Evolutionary conservation across 768 basidiomycete species (phyloP).

Genomic region (Suillus decipiens): DNA sequence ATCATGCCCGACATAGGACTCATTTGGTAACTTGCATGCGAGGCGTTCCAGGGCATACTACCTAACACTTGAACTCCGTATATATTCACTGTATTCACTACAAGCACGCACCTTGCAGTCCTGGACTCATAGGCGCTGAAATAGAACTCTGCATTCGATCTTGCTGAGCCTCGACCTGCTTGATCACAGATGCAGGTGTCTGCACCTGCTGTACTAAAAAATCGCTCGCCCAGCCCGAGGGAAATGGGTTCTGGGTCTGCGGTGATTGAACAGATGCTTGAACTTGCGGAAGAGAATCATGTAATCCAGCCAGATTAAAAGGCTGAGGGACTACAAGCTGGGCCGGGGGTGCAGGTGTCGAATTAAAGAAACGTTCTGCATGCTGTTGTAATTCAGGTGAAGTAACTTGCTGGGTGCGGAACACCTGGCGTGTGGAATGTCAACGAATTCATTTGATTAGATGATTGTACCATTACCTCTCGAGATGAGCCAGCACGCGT

Average conservation of each 20-base stretch:
- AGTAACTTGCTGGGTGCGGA: constrained; percentile 54
- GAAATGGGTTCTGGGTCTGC: constrained; percentile 23
- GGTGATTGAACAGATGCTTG: constrained; percentile 17
- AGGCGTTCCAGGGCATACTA: constrained; percentile 43
- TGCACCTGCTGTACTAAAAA: constrained; percentile 40
- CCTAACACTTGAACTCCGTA: constrained; percentile 25
- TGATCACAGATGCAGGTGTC: constrained; percentile 3
- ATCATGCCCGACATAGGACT: constrained; percentile 39
- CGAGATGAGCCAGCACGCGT: constrained; percentile 62
- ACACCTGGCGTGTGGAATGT: constrained; percentile 42
- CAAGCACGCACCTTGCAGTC: constrained; percentile 22
- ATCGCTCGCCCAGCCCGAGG: constrained; percentile 63
- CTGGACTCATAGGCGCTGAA: constrained; percentile 2
- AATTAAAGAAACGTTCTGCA: constrained; percentile 68
- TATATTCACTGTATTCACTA: not conserved
- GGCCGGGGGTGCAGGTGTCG: constrained; percentile 25
- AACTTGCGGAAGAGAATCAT: constrained; percentile 22
- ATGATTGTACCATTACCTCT: constrained; percentile 46
- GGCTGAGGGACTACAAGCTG: constrained; percentile 40
- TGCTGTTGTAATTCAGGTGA: constrained; percentile 56
- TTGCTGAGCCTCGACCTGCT: constrained; percentile 18
- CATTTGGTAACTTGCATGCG: constrained; percentile 39
- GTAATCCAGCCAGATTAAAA: constrained; percentile 59
- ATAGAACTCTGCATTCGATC: constrained; percentile 12
- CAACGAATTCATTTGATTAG: constrained; percentile 10